Evolutionary conservation across 257 asterid genomes (phyloP).

Genomic region (Eustoma russellianum): DNA sequence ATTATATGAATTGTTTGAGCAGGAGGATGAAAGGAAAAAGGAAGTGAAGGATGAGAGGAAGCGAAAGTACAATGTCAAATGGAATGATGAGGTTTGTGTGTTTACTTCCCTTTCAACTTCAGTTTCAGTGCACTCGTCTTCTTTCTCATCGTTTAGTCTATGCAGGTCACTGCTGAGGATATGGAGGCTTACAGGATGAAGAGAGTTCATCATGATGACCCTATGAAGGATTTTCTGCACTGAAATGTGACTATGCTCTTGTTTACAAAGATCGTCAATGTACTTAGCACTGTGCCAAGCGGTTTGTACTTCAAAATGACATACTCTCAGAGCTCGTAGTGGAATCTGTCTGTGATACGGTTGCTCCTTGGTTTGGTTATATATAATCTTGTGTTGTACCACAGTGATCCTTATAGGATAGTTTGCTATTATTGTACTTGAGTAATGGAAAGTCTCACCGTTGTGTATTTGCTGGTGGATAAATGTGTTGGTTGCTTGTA

Average conservation of each 20-base stretch:
- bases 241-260: slow-evolving; percentile 6
- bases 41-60: slow-evolving; percentile 87
- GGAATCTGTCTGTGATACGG: too few relatives aligned
- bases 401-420: too few relatives aligned
- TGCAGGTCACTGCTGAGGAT: slow-evolving; percentile 66
- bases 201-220: slow-evolving; percentile 74
- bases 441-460: too few relatives aligned
- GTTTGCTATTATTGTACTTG: too few relatives aligned
- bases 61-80: slow-evolving; percentile 80
- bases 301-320: too few relatives aligned
- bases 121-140: not conserved
- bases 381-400: too few relatives aligned
- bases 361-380: too few relatives aligned
- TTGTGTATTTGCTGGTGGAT: too few relatives aligned
- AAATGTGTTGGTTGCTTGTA: too few relatives aligned
- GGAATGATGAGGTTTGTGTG: slow-evolving; percentile 71
- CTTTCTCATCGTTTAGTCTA: slow-evolving; percentile 4
- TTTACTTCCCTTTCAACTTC: not conserved
- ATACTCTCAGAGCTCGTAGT: too few relatives aligned
- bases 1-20: slow-evolving; percentile 2
- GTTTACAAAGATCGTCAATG: too few relatives aligned
- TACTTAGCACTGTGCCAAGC: too few relatives aligned
- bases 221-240: slow-evolving; percentile 68
- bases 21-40: slow-evolving; percentile 81
- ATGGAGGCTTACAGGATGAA: slow-evolving; percentile 83